Conservation (phyloP, 2,329 filamentous ascomycete genomes). For the Aureobasidium lini region DNA sequence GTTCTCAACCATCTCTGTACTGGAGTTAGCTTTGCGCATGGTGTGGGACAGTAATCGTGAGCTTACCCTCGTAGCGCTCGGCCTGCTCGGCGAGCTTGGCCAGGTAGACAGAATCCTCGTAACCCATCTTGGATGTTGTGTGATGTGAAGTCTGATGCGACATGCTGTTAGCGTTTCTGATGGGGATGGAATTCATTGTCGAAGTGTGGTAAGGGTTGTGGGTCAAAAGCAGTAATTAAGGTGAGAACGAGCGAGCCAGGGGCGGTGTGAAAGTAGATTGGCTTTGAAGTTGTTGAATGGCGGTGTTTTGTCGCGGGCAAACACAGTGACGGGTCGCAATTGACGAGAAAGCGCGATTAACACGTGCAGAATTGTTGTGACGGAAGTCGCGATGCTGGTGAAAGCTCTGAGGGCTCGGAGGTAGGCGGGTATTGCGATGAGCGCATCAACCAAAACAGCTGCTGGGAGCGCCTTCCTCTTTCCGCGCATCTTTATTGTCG, state of each 20-base stretch:
- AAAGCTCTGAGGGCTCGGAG: slow-evolving; percentile 6
- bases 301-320: neutral
- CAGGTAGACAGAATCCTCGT: slow-evolving; percentile 98
- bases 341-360: neutral
- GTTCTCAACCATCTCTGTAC: slow-evolving; percentile 96
- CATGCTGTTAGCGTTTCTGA: slow-evolving; percentile 11
- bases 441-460: neutral
- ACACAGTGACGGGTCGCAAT: neutral
- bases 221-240: neutral
- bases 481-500: neutral
- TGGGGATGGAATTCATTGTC: neutral
- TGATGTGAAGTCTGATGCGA: slow-evolving; percentile 12
- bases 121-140: slow-evolving; percentile 70
- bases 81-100: slow-evolving; percentile 99
- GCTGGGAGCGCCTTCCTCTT: neutral
- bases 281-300: neutral
- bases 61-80: slow-evolving; percentile 95
- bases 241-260: neutral
- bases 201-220: neutral
- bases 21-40: neutral
- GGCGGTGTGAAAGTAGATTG: neutral
- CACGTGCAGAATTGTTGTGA: neutral
- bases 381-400: neutral
- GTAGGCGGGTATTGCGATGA: slow-evolving; percentile 3
- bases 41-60: slow-evolving; percentile 18